Conservation (phyloP, 2,329 filamentous ascomycete genomes). For the Blastomyces percursus region DNA sequence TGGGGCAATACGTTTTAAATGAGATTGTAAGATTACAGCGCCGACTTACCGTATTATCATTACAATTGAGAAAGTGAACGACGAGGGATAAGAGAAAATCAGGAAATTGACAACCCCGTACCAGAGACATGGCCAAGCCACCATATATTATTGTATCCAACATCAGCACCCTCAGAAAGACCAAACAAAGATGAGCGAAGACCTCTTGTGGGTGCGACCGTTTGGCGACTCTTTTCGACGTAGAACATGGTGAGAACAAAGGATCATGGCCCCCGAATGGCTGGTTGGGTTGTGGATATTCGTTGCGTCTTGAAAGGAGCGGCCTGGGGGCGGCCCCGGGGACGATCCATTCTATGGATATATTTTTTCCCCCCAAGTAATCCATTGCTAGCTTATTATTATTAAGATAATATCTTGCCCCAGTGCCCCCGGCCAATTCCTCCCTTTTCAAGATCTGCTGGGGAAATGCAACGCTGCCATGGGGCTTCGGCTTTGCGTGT, state of each 20-base stretch:
- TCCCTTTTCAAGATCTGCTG: not conserved
- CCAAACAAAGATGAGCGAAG: not conserved
- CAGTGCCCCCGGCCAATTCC: no score
- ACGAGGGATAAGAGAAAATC: no score
- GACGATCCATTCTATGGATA: not conserved
- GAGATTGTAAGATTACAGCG: not conserved
- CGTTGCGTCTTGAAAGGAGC: not conserved
- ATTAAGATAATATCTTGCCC: no score
- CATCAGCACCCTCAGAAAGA: not conserved
- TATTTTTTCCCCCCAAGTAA: no score
- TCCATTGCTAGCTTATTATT: not conserved
- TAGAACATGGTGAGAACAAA: not conserved
- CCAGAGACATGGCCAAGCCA: not conserved
- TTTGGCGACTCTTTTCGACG: not conserved
- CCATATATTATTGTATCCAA: not conserved
- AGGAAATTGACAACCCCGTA: not conserved
- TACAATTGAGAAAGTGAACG: not conserved
- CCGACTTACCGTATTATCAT: not conserved
- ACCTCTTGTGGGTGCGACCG: not conserved
- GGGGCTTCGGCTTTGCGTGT: not conserved
- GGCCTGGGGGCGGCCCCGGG: no score
- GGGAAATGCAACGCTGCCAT: not conserved
- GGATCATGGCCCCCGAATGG: no score
- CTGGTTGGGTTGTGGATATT: not conserved
- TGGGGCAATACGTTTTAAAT: not conserved